These are phyloP conservation scores for Termitomyces titanicus DNA, from an alignment of 768 basidiomycete genomes.

Conservation along the genomic window DNA sequence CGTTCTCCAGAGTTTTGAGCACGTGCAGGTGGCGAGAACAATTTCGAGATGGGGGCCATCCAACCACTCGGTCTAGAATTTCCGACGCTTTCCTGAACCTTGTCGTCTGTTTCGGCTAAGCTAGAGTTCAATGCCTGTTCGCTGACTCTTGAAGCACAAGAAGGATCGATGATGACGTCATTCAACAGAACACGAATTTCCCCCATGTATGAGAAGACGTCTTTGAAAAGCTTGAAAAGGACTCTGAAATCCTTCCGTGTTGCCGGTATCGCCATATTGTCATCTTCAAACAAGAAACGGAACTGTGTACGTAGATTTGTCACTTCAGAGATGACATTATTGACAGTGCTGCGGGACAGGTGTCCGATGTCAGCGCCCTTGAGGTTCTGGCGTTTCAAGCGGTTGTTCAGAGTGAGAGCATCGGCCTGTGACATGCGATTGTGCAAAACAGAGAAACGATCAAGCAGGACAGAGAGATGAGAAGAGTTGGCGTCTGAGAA, in stretches of 20 bases:
- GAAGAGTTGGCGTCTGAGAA: constrained; percentile 52
- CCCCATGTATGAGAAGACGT: constrained; percentile 80
- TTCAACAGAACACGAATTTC: constrained; percentile 81
- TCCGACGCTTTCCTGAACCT: constrained; percentile 26
- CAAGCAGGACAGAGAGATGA: constrained; percentile 53
- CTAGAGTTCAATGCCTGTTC: constrained; percentile 64
- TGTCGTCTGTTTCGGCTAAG: constrained; percentile 41
- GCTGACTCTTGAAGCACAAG: constrained; percentile 65
- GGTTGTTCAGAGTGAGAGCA: constrained; percentile 81
- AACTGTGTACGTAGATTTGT: constrained; percentile 69
- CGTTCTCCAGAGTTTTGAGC: constrained; percentile 17
- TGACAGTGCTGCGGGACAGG: constrained; percentile 79
- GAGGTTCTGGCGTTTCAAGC: constrained; percentile 88
- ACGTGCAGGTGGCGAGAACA: constrained; percentile 45
- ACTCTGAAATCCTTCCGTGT: constrained; percentile 78
- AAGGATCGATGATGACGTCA: constrained; percentile 86
- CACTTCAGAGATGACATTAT: constrained; percentile 68
- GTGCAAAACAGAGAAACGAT: constrained; percentile 57
- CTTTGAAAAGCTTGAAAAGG: constrained; percentile 82
- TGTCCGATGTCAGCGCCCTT: constrained; percentile 83
- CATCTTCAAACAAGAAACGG: constrained; percentile 71
- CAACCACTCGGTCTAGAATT: constrained; percentile 48
- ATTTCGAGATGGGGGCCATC: constrained; percentile 85
- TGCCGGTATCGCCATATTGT: constrained; percentile 56
- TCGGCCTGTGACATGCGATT: constrained; percentile 70